Conservation (phyloP, 805 yeast genomes). For the Barnettozyma pratensis region DNA sequence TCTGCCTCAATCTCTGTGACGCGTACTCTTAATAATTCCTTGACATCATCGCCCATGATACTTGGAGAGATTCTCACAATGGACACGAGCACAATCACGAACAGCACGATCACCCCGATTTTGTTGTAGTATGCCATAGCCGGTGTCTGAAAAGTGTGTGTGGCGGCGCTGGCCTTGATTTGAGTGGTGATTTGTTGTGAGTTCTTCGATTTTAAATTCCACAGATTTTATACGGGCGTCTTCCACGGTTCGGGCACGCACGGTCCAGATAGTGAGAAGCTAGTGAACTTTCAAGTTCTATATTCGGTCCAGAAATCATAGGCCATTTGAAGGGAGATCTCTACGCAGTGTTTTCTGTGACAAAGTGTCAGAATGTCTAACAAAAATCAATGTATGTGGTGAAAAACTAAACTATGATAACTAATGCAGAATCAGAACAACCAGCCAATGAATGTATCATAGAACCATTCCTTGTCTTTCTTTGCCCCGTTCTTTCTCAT, state of each 20-base stretch:
- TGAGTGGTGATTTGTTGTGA: neutral
- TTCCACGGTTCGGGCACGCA: no score
- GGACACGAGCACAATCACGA: neutral
- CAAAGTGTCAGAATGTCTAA: no score
- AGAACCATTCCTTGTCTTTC: conserved; percentile 40
- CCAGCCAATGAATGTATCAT: conserved; percentile 40
- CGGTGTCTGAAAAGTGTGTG: neutral
- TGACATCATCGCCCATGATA: neutral
- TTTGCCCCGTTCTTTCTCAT: conserved; percentile 18
- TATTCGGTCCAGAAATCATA: no score
- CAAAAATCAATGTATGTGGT: no score
- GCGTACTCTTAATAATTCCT: neutral
- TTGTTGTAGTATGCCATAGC: neutral
- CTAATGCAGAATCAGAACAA: neutral
- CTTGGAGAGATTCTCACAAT: neutral
- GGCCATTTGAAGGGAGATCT: no score
- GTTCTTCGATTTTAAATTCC: neutral
- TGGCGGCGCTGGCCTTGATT: neutral
- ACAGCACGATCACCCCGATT: neutral
- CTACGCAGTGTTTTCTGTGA: no score
- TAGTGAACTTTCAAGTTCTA: no score
- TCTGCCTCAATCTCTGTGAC: neutral
- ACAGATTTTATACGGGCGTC: no score
- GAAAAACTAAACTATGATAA: neutral
- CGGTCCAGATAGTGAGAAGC: no score